Conservation (phyloP, 2,329 filamentous ascomycete genomes). For the Penicillium sp. region DNA sequence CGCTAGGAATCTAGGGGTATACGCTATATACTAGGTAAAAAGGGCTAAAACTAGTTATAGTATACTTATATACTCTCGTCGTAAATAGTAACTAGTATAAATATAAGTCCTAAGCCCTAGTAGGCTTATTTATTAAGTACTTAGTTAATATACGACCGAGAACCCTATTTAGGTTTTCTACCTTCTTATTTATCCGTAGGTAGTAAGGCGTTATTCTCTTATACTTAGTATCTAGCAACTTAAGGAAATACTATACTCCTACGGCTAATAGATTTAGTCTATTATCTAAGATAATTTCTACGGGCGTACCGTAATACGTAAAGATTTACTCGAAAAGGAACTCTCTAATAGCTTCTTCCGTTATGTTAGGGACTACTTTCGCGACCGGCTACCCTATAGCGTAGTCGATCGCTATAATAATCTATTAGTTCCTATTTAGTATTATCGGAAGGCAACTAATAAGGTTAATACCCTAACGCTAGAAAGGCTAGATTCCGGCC, state of each 20-base stretch:
- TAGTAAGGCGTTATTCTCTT: conserved; percentile 1
- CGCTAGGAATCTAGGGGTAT: background rate
- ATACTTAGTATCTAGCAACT: background rate
- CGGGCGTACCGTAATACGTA: background rate
- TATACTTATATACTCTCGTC: conserved; percentile 1
- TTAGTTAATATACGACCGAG: conserved; percentile 4
- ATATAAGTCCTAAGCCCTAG: conserved; percentile 3
- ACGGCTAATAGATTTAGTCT: no score
- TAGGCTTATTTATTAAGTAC: conserved; percentile 8
- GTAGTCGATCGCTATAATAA: background rate
- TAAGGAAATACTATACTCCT: background rate
- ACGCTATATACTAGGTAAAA: background rate
- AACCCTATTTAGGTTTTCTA: conserved; percentile 9
- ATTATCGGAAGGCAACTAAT: background rate
- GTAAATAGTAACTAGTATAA: conserved; percentile 2
- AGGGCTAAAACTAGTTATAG: background rate
- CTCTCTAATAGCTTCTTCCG: background rate
- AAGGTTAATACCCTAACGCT: background rate
- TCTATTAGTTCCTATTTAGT: background rate
- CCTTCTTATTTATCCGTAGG: conserved; percentile 4
- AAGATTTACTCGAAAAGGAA: conserved; percentile 5
- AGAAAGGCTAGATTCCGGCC: background rate
- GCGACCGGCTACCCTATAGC: background rate
- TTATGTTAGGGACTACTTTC: background rate
- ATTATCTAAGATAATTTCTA: background rate